Conservation (phyloP, 208 protist genomes). For the Trypanosoma brucei region DNA sequence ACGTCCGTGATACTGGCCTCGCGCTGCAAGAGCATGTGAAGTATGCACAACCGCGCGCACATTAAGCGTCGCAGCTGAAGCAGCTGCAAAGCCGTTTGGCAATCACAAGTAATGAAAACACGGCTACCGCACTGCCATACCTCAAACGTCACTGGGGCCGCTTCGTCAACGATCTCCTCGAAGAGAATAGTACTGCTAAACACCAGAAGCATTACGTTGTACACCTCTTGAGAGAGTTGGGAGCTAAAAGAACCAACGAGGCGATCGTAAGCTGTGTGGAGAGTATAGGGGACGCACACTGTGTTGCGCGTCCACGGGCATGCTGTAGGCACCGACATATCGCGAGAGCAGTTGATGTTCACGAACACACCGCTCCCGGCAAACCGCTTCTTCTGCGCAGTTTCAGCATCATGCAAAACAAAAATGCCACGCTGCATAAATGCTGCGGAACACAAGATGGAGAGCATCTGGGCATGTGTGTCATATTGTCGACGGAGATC, state of each 20-base stretch:
- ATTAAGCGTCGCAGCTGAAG: conserved; percentile 67
- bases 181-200: conserved; percentile 47
- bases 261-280: conserved; percentile 55
- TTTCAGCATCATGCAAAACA: conserved; percentile 39
- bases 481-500: conserved; percentile 51
- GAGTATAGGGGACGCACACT: conserved; percentile 58
- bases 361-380: conserved; percentile 67
- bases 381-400: conserved; percentile 44
- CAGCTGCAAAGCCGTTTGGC: conserved; percentile 51
- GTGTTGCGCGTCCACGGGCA: conserved; percentile 51
- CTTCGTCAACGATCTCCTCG: conserved; percentile 20
- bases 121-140: conserved; percentile 40
- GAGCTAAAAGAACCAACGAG: conserved; percentile 59
- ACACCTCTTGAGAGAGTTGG: conserved; percentile 47
- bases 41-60: conserved; percentile 54
- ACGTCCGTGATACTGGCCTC: conserved; percentile 31
- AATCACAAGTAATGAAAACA: conserved; percentile 48
- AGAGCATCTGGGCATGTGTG: conserved; percentile 35
- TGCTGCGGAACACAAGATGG: conserved; percentile 46
- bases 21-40: conserved; percentile 53
- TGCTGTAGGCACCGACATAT: conserved; percentile 54
- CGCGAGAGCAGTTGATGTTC: conserved; percentile 46
- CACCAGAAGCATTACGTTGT: conserved; percentile 60
- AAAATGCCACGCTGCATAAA: conserved; percentile 65
- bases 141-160: conserved; percentile 30